Evolutionary conservation across 768 basidiomycete genomes (phyloP), one percentile per base, ranked within the genome.

Genomic region (Rhizopogon rudus): DNA sequence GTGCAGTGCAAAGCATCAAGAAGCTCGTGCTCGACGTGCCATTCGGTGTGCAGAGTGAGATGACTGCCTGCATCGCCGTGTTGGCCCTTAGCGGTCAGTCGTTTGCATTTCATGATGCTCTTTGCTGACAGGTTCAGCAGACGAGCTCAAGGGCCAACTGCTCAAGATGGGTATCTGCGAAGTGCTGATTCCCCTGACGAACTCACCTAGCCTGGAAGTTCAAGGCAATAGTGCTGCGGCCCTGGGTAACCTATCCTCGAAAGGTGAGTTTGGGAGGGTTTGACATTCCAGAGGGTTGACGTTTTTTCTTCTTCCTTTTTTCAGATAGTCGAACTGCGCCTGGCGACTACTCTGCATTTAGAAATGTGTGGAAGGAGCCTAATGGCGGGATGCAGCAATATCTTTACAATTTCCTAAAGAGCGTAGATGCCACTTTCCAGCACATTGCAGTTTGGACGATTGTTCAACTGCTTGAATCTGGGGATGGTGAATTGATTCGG

Each of bases 381-480:
- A 94, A 97, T 54, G 97, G 95, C 17, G 97, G 97, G 42, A 88
- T 99, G 80, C 96, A 98, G 69, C 83, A 82, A 57, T 99, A 99
- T 73, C 78, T 99, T 43, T 88, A 92, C 67, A 83, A 92, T 44
- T 99, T 99, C 83, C 73, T 99, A 62, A 91, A 84, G 41, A 95
- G 91, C 65, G 77, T 89, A 6, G 97, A 99, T 65, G 88, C 92
- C 13, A 99, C 97, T 1, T 99, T 99, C 87, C 95, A 98, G 70
- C 97, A 99, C 67, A 99, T 98, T 59, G 97, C 97, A 35, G 94
- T 99, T 43, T 99, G 97, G 97, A 98, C 97, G 0, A 95, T 98
- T 61, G 95, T 98, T 25, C 97, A 99, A 67, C 75, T 99, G 20
- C 78, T 99, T 28, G 97, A 99, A 69, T 96, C 96, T n/a, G 91